Conservation (phyloP, 768 basidiomycete species). For the Lepiota subincarnata region DNA sequence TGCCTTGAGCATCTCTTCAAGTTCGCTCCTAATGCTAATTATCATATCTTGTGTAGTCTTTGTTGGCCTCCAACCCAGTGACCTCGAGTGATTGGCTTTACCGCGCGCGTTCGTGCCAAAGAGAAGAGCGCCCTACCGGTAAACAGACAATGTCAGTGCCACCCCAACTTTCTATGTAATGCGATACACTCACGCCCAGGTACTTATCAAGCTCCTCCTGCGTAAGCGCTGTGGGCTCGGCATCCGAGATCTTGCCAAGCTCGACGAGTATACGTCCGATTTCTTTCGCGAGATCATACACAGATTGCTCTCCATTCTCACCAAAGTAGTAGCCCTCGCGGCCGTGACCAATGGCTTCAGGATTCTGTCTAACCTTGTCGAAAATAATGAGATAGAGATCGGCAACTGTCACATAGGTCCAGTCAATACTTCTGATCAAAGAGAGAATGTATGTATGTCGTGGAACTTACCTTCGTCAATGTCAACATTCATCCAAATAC, state of each 20-base stretch:
- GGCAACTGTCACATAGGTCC: constrained; percentile 29
- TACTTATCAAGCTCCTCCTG: constrained; percentile 42
- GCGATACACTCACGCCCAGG: constrained; percentile 18
- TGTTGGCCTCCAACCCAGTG: constrained; percentile 51
- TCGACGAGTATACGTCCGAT: constrained; percentile 36
- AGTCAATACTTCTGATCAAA: neutral
- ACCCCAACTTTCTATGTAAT: too few relatives aligned
- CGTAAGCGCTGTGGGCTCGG: constrained; percentile 45
- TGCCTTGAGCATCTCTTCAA: too few relatives aligned
- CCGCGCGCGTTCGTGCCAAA: constrained; percentile 37
- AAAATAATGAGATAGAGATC: constrained; percentile 40
- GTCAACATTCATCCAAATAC: constrained; percentile 52
- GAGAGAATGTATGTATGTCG: too few relatives aligned
- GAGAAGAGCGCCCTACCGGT: constrained; percentile 9
- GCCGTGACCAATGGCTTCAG: constrained; percentile 36
- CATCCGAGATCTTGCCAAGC: constrained; percentile 29
- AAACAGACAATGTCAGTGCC: neutral
- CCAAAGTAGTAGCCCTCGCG: constrained; percentile 45
- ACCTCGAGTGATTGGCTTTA: constrained; percentile 35
- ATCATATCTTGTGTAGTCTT: constrained; percentile 13
- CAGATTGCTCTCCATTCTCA: constrained; percentile 42
- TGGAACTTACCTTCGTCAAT: constrained; percentile 42
- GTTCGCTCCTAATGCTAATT: too few relatives aligned
- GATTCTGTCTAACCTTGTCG: constrained; percentile 26
- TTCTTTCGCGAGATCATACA: constrained; percentile 31